A percentile compares a stretch with the other conserved stretches of the same genome.
These are phyloP conservation scores for Naganishia friedmannii DNA, from an alignment of 768 basidiomycete species.

Conservation along the genomic window DNA sequence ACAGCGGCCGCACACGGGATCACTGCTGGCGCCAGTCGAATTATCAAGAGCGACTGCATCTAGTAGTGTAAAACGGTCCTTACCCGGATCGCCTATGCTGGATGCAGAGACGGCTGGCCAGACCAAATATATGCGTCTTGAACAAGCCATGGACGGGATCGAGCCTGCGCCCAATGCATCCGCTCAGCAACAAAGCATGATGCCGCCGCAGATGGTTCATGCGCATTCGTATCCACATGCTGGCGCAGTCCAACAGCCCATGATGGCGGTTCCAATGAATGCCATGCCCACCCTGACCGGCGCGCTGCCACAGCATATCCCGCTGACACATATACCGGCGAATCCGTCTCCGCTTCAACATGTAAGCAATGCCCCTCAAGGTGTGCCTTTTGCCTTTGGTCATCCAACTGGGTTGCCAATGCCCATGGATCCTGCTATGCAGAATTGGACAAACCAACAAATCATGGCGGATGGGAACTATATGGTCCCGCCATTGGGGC, in stretches of 20 bases:
- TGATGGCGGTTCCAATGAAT: constrained; percentile 26
- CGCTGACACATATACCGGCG: neutral
- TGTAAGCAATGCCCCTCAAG: neutral
- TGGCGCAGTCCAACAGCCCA: constrained; percentile 45
- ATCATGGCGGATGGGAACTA: constrained; percentile 8
- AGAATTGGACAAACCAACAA: constrained; percentile 17
- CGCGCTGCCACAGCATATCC: constrained; percentile 11
- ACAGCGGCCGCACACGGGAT: neutral
- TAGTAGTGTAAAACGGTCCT: constrained; percentile 29
- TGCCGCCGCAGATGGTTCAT: constrained; percentile 47
- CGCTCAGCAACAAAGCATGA: constrained; percentile 13
- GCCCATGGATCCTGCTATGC: constrained; percentile 33
- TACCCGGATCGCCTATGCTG: constrained; percentile 31
- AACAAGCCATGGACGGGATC: constrained; percentile 19
- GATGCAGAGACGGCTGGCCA: constrained; percentile 2
- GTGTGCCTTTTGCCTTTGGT: constrained; percentile 12
- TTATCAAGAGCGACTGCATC: constrained; percentile 22
- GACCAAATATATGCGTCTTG: constrained; percentile 29
- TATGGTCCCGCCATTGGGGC: constrained; percentile 11
- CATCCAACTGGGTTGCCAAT: constrained; percentile 28
- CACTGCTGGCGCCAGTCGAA: constrained; percentile 28
- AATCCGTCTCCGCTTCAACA: constrained; percentile 2
- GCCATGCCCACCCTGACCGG: constrained; percentile 8
- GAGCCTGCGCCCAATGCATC: neutral
- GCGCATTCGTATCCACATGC: constrained; percentile 52